These are phyloP conservation scores for Nitzschia sp. DNA, from an alignment of 108 stramenopile genomes.

Conservation along the genomic window DNA sequence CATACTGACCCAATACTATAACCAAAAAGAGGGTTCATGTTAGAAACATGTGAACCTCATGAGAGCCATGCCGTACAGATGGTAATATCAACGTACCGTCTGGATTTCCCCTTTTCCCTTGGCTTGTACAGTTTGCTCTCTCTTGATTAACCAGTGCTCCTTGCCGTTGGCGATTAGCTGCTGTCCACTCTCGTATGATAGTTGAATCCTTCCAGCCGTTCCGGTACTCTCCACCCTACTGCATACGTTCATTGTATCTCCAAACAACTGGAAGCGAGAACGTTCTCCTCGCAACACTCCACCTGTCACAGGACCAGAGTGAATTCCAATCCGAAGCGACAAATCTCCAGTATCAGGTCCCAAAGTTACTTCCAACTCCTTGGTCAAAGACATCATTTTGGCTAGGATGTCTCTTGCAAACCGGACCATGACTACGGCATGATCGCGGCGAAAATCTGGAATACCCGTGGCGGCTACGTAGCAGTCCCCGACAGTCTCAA, in stretches of 20 bases:
- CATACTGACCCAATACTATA: not conserved
- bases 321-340: constrained; percentile 20
- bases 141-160: constrained; percentile 33
- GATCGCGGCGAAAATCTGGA: not conserved
- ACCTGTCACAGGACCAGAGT: constrained; percentile 41
- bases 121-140: constrained; percentile 42
- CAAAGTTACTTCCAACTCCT: constrained; percentile 12
- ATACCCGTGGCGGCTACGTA: constrained; percentile 24
- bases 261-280: constrained; percentile 57
- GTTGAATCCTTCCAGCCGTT: constrained; percentile 32
- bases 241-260: constrained; percentile 46
- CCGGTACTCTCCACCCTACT: constrained; percentile 50
- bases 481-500: constrained; percentile 39
- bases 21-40: not conserved
- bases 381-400: not conserved
- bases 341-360: constrained; percentile 29
- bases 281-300: constrained; percentile 63
- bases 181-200: constrained; percentile 34
- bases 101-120: constrained; percentile 54
- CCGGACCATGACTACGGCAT: constrained; percentile 23
- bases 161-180: constrained; percentile 16
- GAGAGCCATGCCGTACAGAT: not conserved
- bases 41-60: no score
- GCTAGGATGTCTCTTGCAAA: constrained; percentile 14
- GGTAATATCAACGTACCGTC: not conserved